These are phyloP conservation scores for Nigrospora osmanthi DNA, from an alignment of 2,329 filamentous ascomycete species.

Conservation along the genomic window DNA sequence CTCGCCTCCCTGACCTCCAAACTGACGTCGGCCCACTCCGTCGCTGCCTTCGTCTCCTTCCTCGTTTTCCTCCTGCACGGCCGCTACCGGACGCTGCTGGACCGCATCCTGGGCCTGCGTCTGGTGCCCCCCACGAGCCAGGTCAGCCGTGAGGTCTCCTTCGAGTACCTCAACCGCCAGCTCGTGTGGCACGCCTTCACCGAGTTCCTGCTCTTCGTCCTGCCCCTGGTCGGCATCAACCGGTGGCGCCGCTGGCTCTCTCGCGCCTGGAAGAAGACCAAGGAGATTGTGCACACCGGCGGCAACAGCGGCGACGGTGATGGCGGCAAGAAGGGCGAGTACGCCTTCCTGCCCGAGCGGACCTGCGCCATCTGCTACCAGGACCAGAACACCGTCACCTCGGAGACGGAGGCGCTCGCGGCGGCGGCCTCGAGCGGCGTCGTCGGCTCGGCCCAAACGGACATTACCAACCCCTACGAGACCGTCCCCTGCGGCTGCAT, in stretches of 20 bases:
- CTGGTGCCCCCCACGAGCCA: slow-evolving; percentile 79
- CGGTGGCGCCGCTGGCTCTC: slow-evolving; percentile 88
- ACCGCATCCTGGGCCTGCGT: slow-evolving; percentile 75
- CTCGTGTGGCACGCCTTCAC: slow-evolving; percentile 99
- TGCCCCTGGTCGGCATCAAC: slow-evolving; percentile 93
- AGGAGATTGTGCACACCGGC: slow-evolving; percentile 50
- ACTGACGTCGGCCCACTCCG: slow-evolving; percentile 67
- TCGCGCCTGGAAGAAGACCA: slow-evolving; percentile 76
- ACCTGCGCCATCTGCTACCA: slow-evolving; percentile 97
- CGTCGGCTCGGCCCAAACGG: slow-evolving; percentile 80
- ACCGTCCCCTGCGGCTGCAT: slow-evolving; percentile 81
- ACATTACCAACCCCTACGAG: slow-evolving; percentile 95
- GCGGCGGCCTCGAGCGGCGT: slow-evolving; percentile 67
- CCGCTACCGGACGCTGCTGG: slow-evolving; percentile 81
- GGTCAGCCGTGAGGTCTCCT: slow-evolving; percentile 85
- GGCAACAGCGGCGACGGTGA: slow-evolving; percentile 34
- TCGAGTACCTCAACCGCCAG: slow-evolving; percentile 95
- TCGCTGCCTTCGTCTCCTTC: slow-evolving; percentile 78
- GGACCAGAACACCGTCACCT: slow-evolving; percentile 73
- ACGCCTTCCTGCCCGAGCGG: slow-evolving; percentile 79
- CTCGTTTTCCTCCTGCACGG: slow-evolving; percentile 87
- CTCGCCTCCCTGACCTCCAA: slow-evolving; percentile 64
- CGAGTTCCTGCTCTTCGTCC: slow-evolving; percentile 91
- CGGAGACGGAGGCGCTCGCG: slow-evolving; percentile 70
- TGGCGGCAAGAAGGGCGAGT: slow-evolving; percentile 59